Base-by-base conservation (phyloP, 2,329 filamentous ascomycete genomes). In the Alternaria sp. region DNA sequence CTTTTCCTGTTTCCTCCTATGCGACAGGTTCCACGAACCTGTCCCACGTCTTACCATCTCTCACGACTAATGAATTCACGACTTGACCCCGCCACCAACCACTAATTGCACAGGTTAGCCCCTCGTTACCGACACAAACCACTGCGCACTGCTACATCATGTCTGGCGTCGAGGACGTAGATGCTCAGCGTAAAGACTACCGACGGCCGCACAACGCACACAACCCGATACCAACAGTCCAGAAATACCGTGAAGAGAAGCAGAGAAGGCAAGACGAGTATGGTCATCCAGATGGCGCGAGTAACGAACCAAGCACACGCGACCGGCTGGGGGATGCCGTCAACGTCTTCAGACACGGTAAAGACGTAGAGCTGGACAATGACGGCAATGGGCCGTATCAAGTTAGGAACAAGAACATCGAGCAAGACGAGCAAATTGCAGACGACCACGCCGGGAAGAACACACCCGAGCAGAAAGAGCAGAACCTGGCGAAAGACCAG, bases 231-330 rank as follows among this genome's bases (percentile, higher is more conserved):
- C 81, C 81, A 3, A 83, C 81, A 6, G 77, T 83, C 29, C 73
- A 79, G 48, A 76, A 75, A 52, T 83, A 82, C 59, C 77, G 78
- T 31, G 73, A 82, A 59, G 80, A 82, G 66, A 80, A 82, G 69
- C 70, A 80, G 46, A 70, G 76, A 14, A 76, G 80, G 24, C 70
- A 77, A 40, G 78, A 77, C 17, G 63, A 75, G 28, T 71, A 72
- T 54, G 71, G 68, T 13, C 34, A 62, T n/a, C 33, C 67, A 46
- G 65, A 71, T 7, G 66, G 68, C 13, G 51, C 21, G 9, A 44
- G 44, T 39, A 72, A 74, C 24, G 73, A 73, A 7, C 69, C 70
- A 13, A 74, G 67, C 48, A 72, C 69, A 51, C 72, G 73, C 34
- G 71, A 78, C 46, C 72, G 74, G 24, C 65, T 79, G 14, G 75